Evolutionary conservation across 176 grass and related monocot genomes (phyloP), one percentile per base, ranked within the genome.

Genomic region (Musa beccarii): DNA sequence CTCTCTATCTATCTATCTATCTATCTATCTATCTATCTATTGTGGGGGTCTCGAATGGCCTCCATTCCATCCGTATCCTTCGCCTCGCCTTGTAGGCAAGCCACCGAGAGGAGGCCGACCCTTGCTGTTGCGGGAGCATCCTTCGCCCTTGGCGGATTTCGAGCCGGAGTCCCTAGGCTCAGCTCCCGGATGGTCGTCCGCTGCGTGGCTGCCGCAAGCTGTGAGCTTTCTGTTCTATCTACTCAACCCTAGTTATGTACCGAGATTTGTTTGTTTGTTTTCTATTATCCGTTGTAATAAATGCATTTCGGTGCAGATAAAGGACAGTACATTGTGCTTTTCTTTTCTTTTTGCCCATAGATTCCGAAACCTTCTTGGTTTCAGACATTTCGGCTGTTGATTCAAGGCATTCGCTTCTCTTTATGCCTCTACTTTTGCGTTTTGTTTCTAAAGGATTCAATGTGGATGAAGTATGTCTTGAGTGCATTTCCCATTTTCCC

Each of bases 11-110:
- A 43, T 43, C 34, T 43, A 43, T 43, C 34, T 43, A 43, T 43
- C 34, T 43, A 43, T 43, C 34, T 43, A 43, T 43, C n/a, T n/a
- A n/a, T 28, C 26, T 28, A 22, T 29, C 34, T 43, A 43, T 43
- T 43, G 34, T 43, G 34, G 34, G 3, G 43, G 2, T 34, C 54
- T 20, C 73, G 56, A 16, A 93, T 98, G 94, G 90, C 90, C 28
- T 84, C 88, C 59, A 79, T 93, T 68, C 84, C 90, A 13, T 91
- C 90, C 10, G 71, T 93, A 25, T 84, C 90, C 52, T 87, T 93
- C 69, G 80, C 88, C 2, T 84, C 86, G 51, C 78, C 89, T 71
- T 86, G 88, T 54, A 70, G 49, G 49, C 78, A 89, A 49, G 82
- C 64, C 11, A 17, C 81, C 19, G 86, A 89, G 54, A 84, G 90